Percentiles rank a stretch among this genome's conserved stretches.
Conservation (phyloP, 164 flowering plant species). For the Vitis amurensis region DNA sequence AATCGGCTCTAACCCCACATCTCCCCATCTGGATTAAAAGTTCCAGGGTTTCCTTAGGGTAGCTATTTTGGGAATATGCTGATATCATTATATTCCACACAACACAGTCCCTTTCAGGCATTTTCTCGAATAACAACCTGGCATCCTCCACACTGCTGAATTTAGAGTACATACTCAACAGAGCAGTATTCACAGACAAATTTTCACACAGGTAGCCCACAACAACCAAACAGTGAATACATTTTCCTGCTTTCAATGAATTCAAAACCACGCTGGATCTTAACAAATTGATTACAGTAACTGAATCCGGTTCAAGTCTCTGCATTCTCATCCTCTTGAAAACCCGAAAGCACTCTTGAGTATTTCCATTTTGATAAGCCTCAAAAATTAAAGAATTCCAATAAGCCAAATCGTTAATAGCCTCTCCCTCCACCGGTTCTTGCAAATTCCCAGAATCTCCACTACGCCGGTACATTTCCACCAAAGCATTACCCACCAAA, state of each 20-base stretch:
- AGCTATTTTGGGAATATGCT: slow-evolving; percentile 41
- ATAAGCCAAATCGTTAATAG: slow-evolving; percentile 9
- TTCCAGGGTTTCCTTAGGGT: slow-evolving; percentile 35
- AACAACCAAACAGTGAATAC: slow-evolving; percentile 37
- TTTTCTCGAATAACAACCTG: slow-evolving; percentile 37
- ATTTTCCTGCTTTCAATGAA: slow-evolving; percentile 35
- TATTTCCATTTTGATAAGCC: slow-evolving; percentile 23
- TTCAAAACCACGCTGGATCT: slow-evolving; percentile 36
- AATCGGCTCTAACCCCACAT: slow-evolving; percentile 43
- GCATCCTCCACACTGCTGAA: slow-evolving; percentile 38
- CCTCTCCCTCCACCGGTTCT: slow-evolving; percentile 17
- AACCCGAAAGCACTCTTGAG: slow-evolving; percentile 26
- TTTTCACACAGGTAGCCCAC: slow-evolving; percentile 28
- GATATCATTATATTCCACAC: slow-evolving; percentile 61
- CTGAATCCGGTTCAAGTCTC: slow-evolving; percentile 26
- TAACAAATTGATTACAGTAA: slow-evolving; percentile 32
- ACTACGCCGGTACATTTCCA: slow-evolving; percentile 22
- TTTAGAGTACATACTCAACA: slow-evolving; percentile 57
- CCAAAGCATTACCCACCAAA: slow-evolving; percentile 28
- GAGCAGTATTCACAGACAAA: slow-evolving; percentile 46
- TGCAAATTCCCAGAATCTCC: slow-evolving; percentile 14
- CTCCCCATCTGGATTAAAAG: slow-evolving; percentile 40
- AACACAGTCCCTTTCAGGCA: slow-evolving; percentile 47
- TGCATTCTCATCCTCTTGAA: slow-evolving; percentile 40
- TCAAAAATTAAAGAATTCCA: slow-evolving; percentile 32